Percentiles rank a stretch among this genome's conserved stretches.
These are phyloP conservation scores for Helicostylum pulchrum DNA, from an alignment of 192 early-diverging fungal genomes.

Conservation along the genomic window DNA sequence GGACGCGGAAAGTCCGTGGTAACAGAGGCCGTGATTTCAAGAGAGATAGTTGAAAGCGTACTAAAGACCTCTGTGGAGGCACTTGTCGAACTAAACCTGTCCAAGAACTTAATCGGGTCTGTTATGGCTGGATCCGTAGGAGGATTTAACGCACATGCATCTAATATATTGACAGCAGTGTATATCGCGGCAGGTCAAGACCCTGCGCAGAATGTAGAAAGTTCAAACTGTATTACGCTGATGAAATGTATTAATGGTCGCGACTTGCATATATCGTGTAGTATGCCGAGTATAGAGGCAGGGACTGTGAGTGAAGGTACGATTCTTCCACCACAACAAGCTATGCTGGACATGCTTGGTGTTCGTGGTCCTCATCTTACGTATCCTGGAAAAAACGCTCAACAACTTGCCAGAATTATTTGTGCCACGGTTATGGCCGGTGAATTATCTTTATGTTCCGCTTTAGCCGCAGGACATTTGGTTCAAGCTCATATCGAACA, in stretches of 20 bases:
- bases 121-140: conserved; percentile 92
- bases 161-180: conserved; percentile 88
- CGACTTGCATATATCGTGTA: conserved; percentile 85
- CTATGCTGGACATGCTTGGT: conserved; percentile 86
- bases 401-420: conserved; percentile 81
- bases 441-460: conserved; percentile 80
- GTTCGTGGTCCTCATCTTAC: conserved; percentile 77
- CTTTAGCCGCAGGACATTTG: conserved; percentile 86
- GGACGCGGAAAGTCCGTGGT: conserved; percentile 94
- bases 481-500: conserved; percentile 86
- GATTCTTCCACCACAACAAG: conserved; percentile 72
- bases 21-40: conserved; percentile 79
- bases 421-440: conserved; percentile 92
- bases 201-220: conserved; percentile 95
- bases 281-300: conserved; percentile 94
- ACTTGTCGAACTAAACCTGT: conserved; percentile 74
- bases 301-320: conserved; percentile 94
- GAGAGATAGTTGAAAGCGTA: conserved; percentile 72
- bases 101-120: conserved; percentile 90
- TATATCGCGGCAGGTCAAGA: conserved; percentile 93
- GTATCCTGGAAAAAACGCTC: conserved; percentile 80
- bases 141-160: conserved; percentile 93
- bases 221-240: conserved; percentile 88
- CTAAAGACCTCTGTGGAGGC: conserved; percentile 83
- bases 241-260: conserved; percentile 78